Base-by-base conservation (phyloP, 2,329 filamentous ascomycete species). In the Proliferodiscus dingleyae region DNA sequence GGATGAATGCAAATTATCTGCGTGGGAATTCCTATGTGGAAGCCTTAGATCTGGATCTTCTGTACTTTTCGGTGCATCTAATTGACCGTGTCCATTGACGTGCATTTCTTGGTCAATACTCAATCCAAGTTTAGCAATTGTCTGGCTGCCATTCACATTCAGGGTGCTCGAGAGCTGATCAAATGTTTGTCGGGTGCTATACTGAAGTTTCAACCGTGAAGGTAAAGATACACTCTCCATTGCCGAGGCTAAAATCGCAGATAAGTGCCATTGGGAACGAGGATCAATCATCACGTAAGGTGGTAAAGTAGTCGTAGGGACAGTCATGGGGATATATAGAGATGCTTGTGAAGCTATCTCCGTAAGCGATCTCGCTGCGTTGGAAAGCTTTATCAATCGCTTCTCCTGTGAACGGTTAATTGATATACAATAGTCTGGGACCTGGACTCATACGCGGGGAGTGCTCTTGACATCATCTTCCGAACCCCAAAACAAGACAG, bases 401-500 rank as follows among this genome's bases (percentile, higher is more conserved):
- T 80, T 80, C 53, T 83, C 78, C 74, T 81, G 51, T 30, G 29
- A 29, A 24, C n/a, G 22, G 22, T 59, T 29, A 60, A 48, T 32
- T 22, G 37, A 19, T 15, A 22, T 19, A 19, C 19, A 52, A 26
- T 37, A 32, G 26, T 24, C 37, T 24, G 43, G 34, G 41, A 42
- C 29, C 47, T 22, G 24, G 41, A 30, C 49, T 61, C 68, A 65
- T 63, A 83, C 80, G 58, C 79, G 71, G 30, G 74, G 66, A 23
- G 74, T 68, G 34, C 71, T 75, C 39, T 66, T 70, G 32, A 74
- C 70, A 1, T 69, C 69, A 45, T 84, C 81, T 64, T 94, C 85
- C 18, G 89, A 64, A 0, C 85, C 90, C 84, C 90, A 97, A 10
- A 89, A 77, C 86, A 89, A 94, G 24, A 96, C 79, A 41, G 81